Conservation (phyloP, 2,329 filamentous ascomycete genomes). For the Xylaria sp. region DNA sequence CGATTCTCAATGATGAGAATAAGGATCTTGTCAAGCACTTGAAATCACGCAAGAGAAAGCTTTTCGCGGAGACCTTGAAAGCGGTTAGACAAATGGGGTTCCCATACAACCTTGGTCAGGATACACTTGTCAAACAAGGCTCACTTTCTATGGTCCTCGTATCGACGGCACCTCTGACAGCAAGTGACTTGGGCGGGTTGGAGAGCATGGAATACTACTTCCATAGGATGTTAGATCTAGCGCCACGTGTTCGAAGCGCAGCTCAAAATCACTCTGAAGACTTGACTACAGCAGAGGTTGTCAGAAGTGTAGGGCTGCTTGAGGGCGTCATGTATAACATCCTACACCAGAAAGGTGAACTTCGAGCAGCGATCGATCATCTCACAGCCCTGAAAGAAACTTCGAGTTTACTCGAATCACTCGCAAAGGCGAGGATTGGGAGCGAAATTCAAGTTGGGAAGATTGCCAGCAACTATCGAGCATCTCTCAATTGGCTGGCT, state of each 20-base stretch:
- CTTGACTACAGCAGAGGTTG: slow-evolving; percentile 81
- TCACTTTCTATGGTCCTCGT: slow-evolving; percentile 78
- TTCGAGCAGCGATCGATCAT: slow-evolving; percentile 56
- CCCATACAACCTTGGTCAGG: slow-evolving; percentile 80
- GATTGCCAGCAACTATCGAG: slow-evolving; percentile 44
- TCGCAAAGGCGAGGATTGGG: slow-evolving; percentile 47
- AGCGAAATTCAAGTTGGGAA: slow-evolving; percentile 39
- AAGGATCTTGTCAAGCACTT: slow-evolving; percentile 86
- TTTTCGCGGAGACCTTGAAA: slow-evolving; percentile 89
- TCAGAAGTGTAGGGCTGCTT: slow-evolving; percentile 83
- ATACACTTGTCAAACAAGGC: slow-evolving; percentile 77
- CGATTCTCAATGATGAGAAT: slow-evolving; percentile 85
- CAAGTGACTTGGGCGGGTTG: slow-evolving; percentile 45
- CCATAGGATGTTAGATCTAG: slow-evolving; percentile 80
- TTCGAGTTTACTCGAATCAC: slow-evolving; percentile 52
- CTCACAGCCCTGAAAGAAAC: slow-evolving; percentile 54
- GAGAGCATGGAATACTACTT: slow-evolving; percentile 76
- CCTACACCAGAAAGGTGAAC: slow-evolving; percentile 67
- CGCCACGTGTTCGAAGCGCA: slow-evolving; percentile 73
- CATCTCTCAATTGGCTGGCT: slow-evolving; percentile 69
- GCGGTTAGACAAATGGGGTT: slow-evolving; percentile 89
- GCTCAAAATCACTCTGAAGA: slow-evolving; percentile 84
- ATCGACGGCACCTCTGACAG: slow-evolving; percentile 57
- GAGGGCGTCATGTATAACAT: slow-evolving; percentile 82
- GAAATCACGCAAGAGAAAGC: slow-evolving; percentile 87